Conservation (phyloP, 495 filamentous ascomycete species). For the Coniosporium apollinis region DNA sequence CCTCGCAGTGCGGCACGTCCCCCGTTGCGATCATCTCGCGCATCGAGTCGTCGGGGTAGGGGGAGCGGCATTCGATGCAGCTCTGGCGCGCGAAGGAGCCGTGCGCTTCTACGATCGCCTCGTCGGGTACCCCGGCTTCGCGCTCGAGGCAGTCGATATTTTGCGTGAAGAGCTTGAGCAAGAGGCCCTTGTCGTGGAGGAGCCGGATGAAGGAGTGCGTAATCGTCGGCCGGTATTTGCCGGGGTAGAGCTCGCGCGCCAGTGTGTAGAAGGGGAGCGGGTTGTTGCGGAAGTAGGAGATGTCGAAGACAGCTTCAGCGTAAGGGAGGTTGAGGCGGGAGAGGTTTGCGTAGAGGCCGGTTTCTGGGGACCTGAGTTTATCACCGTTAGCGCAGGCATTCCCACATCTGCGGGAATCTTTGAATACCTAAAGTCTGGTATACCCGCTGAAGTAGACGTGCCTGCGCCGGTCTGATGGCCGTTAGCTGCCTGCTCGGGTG, state of each 20-base stretch:
- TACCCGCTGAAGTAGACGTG: conserved; percentile 29
- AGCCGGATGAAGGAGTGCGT: conserved; percentile 64
- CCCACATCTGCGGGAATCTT: no score
- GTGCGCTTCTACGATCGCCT: conserved; percentile 83
- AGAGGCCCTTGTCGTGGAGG: conserved; percentile 55
- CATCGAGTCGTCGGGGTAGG: conserved; percentile 60
- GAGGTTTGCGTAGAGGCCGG: conserved; percentile 71
- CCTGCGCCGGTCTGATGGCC: conserved; percentile 37
- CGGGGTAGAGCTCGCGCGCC: conserved; percentile 81
- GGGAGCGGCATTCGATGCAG: conserved; percentile 71
- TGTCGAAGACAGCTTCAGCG: conserved; percentile 68
- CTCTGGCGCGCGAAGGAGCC: conserved; percentile 80
- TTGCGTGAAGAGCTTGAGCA: conserved; percentile 84
- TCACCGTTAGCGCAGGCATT: no score
- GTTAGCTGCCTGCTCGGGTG: background rate
- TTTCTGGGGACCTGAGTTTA: conserved; percentile 55
- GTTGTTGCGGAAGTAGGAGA: conserved; percentile 67
- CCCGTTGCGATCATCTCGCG: conserved; percentile 41
- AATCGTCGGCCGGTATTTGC: conserved; percentile 73
- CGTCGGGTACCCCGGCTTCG: conserved; percentile 62
- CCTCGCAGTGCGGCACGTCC: conserved; percentile 49
- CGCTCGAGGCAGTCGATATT: conserved; percentile 95
- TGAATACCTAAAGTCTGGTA: conserved; percentile 76
- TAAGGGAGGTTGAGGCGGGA: conserved; percentile 68
- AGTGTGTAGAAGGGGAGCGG: conserved; percentile 84